Percentiles rank a stretch among this genome's conserved stretches.
Conservation (phyloP, 2,329 filamentous ascomycete species). For the Talaromyces verruculosus region DNA sequence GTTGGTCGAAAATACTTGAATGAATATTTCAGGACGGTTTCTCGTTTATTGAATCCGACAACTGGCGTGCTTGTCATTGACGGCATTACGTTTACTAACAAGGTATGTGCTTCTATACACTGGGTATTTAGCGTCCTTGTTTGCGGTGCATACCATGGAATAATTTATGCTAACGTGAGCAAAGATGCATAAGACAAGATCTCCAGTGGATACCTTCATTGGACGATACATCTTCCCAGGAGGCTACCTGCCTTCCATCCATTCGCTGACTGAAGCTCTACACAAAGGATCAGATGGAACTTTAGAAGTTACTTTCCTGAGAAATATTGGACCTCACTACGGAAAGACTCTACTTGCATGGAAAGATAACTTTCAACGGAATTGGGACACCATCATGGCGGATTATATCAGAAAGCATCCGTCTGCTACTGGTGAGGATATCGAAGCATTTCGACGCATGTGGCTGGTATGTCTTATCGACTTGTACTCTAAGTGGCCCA, state of each 20-base stretch:
- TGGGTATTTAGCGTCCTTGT: neutral
- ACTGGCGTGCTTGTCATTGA: conserved; percentile 59
- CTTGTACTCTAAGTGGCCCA: neutral
- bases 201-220: conserved; percentile 63
- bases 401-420: conserved; percentile 58
- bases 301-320: conserved; percentile 65
- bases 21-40: conserved; percentile 66
- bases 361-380: conserved; percentile 64
- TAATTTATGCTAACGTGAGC: neutral
- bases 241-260: conserved; percentile 65
- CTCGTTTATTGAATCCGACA: conserved; percentile 63
- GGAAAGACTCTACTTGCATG: conserved; percentile 67
- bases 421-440: conserved; percentile 54
- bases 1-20: conserved; percentile 67
- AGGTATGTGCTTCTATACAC: conserved; percentile 29
- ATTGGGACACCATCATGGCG: conserved; percentile 60
- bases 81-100: conserved; percentile 74
- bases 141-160: neutral
- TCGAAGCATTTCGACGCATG: conserved; percentile 65
- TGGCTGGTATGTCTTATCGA: conserved; percentile 58
- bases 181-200: conserved; percentile 61
- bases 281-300: conserved; percentile 60
- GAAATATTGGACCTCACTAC: conserved; percentile 75
- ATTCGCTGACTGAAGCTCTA: conserved; percentile 60
- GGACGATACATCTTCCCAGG: conserved; percentile 76